A percentile compares a stretch with the other conserved stretches of the same genome.
Conservation (phyloP, 2,329 filamentous ascomycete genomes). For the Sphaceloma murrayae region DNA sequence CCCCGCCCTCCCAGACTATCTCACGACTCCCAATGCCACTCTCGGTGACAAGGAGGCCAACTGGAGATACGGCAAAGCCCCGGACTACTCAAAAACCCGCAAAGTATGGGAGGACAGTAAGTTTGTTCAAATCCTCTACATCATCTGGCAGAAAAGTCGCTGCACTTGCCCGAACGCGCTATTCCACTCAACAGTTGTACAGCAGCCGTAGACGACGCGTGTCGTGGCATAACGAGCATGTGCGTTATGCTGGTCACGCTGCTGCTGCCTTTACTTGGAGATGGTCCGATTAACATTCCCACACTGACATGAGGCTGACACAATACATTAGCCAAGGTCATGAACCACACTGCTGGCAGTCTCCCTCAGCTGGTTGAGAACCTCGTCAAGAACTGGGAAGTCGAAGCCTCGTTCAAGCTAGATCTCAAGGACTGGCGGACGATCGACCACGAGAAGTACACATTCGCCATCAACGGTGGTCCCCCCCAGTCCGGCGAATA, state of each 20-base stretch:
- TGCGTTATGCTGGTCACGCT: too few species aligned
- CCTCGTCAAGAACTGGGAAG: constrained; percentile 64
- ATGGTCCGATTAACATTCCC: too few species aligned
- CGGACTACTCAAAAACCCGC: constrained; percentile 56
- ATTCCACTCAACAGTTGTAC: too few species aligned
- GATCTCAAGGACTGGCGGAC: constrained; percentile 55
- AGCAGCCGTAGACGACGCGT: too few species aligned
- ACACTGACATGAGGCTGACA: constrained; percentile 16
- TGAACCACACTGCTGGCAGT: constrained; percentile 46
- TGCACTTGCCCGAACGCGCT: background rate
- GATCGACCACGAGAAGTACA: constrained; percentile 50
- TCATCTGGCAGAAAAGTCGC: too few species aligned
- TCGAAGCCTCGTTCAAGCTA: constrained; percentile 60
- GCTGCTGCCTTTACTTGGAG: too few species aligned
- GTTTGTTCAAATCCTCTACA: constrained; percentile 23
- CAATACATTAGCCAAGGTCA: constrained; percentile 43
- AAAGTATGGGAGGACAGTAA: constrained; percentile 50
- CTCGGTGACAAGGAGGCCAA: constrained; percentile 44
- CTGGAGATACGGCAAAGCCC: constrained; percentile 52
- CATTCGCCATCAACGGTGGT: constrained; percentile 54
- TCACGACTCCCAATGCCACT: constrained; percentile 50
- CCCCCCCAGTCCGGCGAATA: constrained; percentile 48
- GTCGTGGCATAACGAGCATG: too few species aligned
- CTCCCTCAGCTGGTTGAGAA: constrained; percentile 56
- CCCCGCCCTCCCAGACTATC: constrained; percentile 46